Percentiles rank a stretch among this genome's conserved stretches.
These are phyloP conservation scores for Clarireedia paspali DNA, from an alignment of 2,329 filamentous ascomycete genomes.

Conservation along the genomic window DNA sequence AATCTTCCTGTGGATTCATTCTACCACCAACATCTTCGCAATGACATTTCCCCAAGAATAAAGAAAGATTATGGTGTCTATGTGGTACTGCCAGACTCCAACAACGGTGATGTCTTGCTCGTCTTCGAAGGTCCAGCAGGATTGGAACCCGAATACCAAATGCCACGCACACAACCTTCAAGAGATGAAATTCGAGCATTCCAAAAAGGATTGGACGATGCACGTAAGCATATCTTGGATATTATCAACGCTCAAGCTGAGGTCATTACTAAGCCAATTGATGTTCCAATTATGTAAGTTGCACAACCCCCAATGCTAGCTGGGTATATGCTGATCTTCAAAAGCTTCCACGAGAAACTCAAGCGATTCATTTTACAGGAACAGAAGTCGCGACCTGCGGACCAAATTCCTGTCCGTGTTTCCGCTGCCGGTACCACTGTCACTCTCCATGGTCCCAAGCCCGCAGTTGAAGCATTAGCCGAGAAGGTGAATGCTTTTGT, in stretches of 20 bases:
- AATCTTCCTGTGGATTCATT: slow-evolving; percentile 67
- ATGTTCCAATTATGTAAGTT: slow-evolving; percentile 50
- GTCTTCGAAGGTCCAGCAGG: slow-evolving; percentile 64
- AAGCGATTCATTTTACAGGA: slow-evolving; percentile 58
- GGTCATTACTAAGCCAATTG: slow-evolving; percentile 42
- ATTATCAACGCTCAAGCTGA: slow-evolving; percentile 52
- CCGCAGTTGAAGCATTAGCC: slow-evolving; percentile 63
- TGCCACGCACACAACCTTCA: slow-evolving; percentile 46
- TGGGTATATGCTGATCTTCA: slow-evolving; percentile 22
- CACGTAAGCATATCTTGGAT: slow-evolving; percentile 48
- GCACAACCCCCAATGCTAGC: too few relatives aligned
- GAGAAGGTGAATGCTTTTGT: slow-evolving; percentile 72
- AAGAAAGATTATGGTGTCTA: slow-evolving; percentile 65
- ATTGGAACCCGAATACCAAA: slow-evolving; percentile 39
- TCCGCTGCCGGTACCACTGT: slow-evolving; percentile 52
- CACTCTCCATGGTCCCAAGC: slow-evolving; percentile 68
- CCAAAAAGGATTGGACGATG: slow-evolving; percentile 47
- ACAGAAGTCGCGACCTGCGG: slow-evolving; percentile 47
- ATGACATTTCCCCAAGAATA: slow-evolving; percentile 54
- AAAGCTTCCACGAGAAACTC: slow-evolving; percentile 55
- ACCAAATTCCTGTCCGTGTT: slow-evolving; percentile 54
- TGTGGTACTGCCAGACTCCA: slow-evolving; percentile 60
- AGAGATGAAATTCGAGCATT: slow-evolving; percentile 44
- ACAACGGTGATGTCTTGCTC: slow-evolving; percentile 55
- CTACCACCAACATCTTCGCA: slow-evolving; percentile 66